Percentiles rank a stretch among this genome's conserved stretches.
phyloP scores from a whole-genome alignment of 2,329 filamentous ascomycete species.

The Fusarium praegraminearum region DNA sequence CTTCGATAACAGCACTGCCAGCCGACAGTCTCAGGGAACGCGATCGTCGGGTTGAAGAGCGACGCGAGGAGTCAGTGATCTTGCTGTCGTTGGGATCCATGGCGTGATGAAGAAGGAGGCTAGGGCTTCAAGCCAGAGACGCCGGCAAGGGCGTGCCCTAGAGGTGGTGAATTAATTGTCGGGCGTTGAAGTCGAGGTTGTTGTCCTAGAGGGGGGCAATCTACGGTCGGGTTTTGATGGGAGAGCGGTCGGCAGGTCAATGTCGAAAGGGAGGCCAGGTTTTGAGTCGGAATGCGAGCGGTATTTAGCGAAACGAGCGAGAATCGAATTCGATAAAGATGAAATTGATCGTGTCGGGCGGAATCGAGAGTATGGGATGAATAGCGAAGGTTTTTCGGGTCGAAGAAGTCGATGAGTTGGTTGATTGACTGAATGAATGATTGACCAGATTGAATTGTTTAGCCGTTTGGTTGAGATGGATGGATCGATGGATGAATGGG shows the following conservation, averaged over 20 bases:
- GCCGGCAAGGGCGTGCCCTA: conserved; percentile 46
- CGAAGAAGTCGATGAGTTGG: conserved; percentile 16
- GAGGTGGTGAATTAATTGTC: conserved; percentile 36
- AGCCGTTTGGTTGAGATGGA: conserved; percentile 31
- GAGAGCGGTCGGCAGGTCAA: conserved; percentile 26
- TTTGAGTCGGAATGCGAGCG: conserved; percentile 11
- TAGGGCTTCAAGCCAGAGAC: conserved; percentile 44
- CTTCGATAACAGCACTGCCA: conserved; percentile 49
- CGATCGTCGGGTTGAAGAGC: conserved; percentile 58
- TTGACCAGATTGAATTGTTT: conserved; percentile 13
- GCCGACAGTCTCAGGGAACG: conserved; percentile 56
- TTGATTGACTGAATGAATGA: conserved; percentile 19
- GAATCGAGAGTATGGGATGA: conserved; percentile 3
- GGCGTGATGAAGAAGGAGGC: conserved; percentile 40
- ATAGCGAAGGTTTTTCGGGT: conserved; percentile 16
- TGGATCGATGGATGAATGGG: conserved; percentile 31
- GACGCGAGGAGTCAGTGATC: conserved; percentile 56
- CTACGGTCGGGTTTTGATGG: conserved; percentile 14
- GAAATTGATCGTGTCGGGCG: conserved; percentile 1
- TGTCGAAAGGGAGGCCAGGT: conserved; percentile 16
- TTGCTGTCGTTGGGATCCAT: conserved; percentile 59
- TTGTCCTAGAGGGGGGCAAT: conserved; percentile 35
- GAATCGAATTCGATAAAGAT: conserved; percentile 3
- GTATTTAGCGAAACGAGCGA: conserved; percentile 22
- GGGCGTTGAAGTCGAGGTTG: conserved; percentile 29